Base-by-base conservation (phyloP, 73 alveolate species). In the Loxodes magnus region DNA sequence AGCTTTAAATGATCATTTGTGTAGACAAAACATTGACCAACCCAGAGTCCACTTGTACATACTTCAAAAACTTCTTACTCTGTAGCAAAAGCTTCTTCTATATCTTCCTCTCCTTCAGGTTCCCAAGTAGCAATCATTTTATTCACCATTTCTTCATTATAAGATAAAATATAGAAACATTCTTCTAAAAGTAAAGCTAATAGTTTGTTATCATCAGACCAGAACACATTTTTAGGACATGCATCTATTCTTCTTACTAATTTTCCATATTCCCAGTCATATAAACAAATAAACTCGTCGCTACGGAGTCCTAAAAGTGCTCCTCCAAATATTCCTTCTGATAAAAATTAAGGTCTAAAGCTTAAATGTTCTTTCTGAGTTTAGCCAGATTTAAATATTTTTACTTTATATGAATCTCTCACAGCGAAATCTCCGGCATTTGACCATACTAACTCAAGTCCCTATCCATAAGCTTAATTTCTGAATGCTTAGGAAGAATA, bases 301-400 rank as follows among this genome's bases (percentile, higher is more conserved):
- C 89, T 74, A 43, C 71, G 89, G 16, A 91, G 71, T 4, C 93
- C 96, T 46, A 85, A 67, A 46, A 92, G 71, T 5, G 88, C 79
- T 1, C 99, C 99, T 34, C 97, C 98, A 58, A 72, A 88, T 35
- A 92, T 74, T 41, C 84, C 88, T 43, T 92, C 97, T 16, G 77
- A 81, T 14, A 65, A 35, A 59, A 73, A 94, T n/a, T 81, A 84
- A 10, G 99, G 85, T 64, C 86, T 87, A 64, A 86, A 91, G 34
- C n/a, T 10, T 0, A 46, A 14, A 43, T 57, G 17, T 24, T 57
- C 63, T 30, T 43, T 50, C 4, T 36, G 31, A 10, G n/a, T n/a
- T n/a, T n/a, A n/a, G n/a, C n/a, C n/a, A n/a, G 51, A 61, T 23
- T 63, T 49, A n/a, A 31, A 44, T 10, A 63, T 41, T 37, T 68